These are phyloP conservation scores for Mycena filopes DNA, from an alignment of 768 basidiomycete species.

Conservation along the genomic window DNA sequence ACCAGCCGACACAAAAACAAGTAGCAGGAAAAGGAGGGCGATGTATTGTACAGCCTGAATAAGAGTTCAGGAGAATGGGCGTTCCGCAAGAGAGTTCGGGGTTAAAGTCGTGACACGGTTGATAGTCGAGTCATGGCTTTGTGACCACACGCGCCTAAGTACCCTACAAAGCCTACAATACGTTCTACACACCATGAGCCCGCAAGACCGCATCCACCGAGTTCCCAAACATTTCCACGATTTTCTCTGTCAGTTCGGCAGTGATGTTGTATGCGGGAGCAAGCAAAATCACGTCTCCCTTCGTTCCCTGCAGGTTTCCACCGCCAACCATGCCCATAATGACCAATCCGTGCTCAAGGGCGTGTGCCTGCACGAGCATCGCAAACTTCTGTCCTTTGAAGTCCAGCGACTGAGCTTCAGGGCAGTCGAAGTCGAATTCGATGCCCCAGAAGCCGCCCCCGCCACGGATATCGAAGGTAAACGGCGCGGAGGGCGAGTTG, in stretches of 20 bases:
- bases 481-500: slow-evolving; percentile 69
- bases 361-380: slow-evolving; percentile 75
- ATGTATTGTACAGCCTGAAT: too few relatives aligned
- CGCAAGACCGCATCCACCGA: slow-evolving; percentile 73
- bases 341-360: slow-evolving; percentile 73
- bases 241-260: slow-evolving; percentile 71
- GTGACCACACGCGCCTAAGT: neutral
- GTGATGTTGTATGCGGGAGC: slow-evolving; percentile 87
- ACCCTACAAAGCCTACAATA: slow-evolving; percentile 5
- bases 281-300: slow-evolving; percentile 78
- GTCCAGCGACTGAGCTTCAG: slow-evolving; percentile 54
- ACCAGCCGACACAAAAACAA: neutral
- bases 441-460: slow-evolving; percentile 87
- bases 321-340: slow-evolving; percentile 82
- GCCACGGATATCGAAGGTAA: slow-evolving; percentile 84
- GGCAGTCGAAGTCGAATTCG: slow-evolving; percentile 77
- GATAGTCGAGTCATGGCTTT: neutral
- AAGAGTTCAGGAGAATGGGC: too few relatives aligned
- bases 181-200: slow-evolving; percentile 43
- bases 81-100: neutral
- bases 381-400: slow-evolving; percentile 69
- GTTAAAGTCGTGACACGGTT: neutral
- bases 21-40: neutral
- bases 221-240: slow-evolving; percentile 72
- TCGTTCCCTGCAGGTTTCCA: slow-evolving; percentile 72